Base-by-base conservation (phyloP, 2,329 filamentous ascomycete species). In the Neonectria neomacrospora region DNA sequence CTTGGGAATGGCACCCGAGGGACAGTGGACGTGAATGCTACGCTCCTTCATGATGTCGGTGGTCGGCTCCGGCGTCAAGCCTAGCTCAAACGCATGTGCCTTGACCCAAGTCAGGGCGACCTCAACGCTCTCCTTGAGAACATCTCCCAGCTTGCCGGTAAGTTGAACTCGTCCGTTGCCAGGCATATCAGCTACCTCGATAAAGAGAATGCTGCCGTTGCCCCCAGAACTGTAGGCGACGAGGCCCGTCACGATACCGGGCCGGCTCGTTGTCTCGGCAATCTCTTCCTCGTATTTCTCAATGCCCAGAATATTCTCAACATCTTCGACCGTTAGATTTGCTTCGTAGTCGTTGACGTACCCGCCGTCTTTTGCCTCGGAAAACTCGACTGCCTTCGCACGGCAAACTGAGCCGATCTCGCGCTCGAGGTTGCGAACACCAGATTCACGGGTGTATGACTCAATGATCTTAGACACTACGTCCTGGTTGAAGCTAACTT, bases 101-200 rank as follows among this genome's bases (percentile, higher is more conserved):
- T 97, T 97, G 54, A 99, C 96, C 96, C 96, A 99, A 16, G 91
- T 95, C 34, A 98, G 85, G 11, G 96, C 96, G 20, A 99, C 96
- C 78, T 98, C 95, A 44, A 98, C 96, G 67, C 91, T 95, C 80
- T 99, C 96, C 80, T 98, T 98, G 63, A 99, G 88, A 30, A 99
- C 96, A 71, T 97, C 94, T 67, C 96, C 96, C 7, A 99, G 88
- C 78, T 97, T 98, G 65, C 96, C 96, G 1, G 96, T 99, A 26
- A 99, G 88, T 80, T 98, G 96, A 37, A 99, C 93, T 56, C 91
- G 90, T 34, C 96, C 96, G 60, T 88, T 90, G 45, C 96, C 96
- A 0, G 96, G 96, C 94, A 98, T 98, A 75, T 97, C 94, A 11
- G 95, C 93, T 47, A 97, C 93, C 80, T 99, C 96, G 72, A 99